phyloP scores from a whole-genome alignment of 805 yeast species.

The Lachancea kluyveri region DNA sequence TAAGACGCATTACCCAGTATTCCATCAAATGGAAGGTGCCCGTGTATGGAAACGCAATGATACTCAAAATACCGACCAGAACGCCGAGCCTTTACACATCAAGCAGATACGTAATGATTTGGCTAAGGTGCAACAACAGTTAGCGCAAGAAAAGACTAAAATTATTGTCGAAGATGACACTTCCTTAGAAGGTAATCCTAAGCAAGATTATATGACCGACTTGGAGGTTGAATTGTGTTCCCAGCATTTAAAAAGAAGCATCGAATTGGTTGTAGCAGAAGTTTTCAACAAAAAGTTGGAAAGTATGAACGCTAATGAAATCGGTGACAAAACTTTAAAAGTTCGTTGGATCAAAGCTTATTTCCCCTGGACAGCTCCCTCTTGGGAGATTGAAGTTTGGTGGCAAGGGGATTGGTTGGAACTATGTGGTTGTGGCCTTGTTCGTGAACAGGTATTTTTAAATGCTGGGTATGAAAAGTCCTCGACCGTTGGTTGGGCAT shows the following conservation, averaged over 20 bases:
- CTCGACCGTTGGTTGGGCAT: slow-evolving; percentile 88
- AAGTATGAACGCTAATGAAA: slow-evolving; percentile 36
- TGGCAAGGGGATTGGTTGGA: slow-evolving; percentile 99
- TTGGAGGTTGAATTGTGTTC: slow-evolving; percentile 64
- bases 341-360: slow-evolving; percentile 93
- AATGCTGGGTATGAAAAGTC: slow-evolving; percentile 57
- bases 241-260: slow-evolving; percentile 74
- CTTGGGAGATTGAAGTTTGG: slow-evolving; percentile 98
- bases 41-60: slow-evolving; percentile 64
- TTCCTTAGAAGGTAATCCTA: slow-evolving; percentile 61
- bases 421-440: slow-evolving; percentile 93
- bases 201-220: slow-evolving; percentile 69
- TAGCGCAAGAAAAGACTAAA: slow-evolving; percentile 32
- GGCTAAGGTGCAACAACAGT: slow-evolving; percentile 48
- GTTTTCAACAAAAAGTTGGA: slow-evolving; percentile 51
- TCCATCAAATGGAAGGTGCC: slow-evolving; percentile 98
- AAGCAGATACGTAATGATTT: slow-evolving; percentile 52
- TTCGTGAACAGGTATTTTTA: slow-evolving; percentile 66
- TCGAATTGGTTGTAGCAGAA: slow-evolving; percentile 76
- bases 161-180: slow-evolving; percentile 74
- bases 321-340: slow-evolving; percentile 60
- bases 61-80: slow-evolving; percentile 21
- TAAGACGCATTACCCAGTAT: slow-evolving; percentile 92
- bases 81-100: slow-evolving; percentile 27
- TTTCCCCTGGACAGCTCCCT: slow-evolving; percentile 98